Base-by-base conservation (phyloP, 306 rosid species). In the Chamaecrista fasciculata region DNA sequence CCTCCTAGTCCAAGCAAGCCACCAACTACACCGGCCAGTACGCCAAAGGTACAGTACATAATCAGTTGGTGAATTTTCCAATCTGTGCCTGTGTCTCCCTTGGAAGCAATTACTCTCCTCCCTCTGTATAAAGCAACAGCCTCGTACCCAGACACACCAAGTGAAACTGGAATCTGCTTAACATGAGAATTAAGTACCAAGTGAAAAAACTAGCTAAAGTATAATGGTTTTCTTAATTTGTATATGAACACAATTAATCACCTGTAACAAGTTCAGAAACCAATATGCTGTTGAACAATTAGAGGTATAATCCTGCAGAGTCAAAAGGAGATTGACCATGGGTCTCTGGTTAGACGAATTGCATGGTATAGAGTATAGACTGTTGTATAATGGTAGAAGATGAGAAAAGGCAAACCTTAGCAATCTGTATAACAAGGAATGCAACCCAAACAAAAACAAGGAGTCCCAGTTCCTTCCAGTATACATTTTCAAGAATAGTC, bases 1-100 rank as follows among this genome's bases (percentile, higher is more conserved):
- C 99, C 99, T 49, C 99, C 99, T 6, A 94, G 81, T 44, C 99
- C 99, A 11, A 94, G 88, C 86, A 94, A 47, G 26, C 99, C 99
- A 25, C 97, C 99, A 34, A 91, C 92, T 12, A 91, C 1, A 34
- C 99, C 99, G 3, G 97, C 99, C 21, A 91, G 12, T 19, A 94
- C 0, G 8, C 96, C 97, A 46, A 76, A 80, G 62, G 74, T 12
- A 62, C 89, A 87, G 57, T 94, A 94, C 59, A 75, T 18, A 14
- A 47, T 3, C 74, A 94, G 82, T 76, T 82, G 95, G 42, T 68
- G 15, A 65, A 73, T 86, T 70, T 62, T 70, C 57, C 78, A 94
- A 26, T 62, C 2, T 59, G 81, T 79, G 60, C 82, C 83, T 16
- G 59, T 77, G 5, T 68, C 83, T 60, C 96, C 97, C 5, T 78